Conservation (phyloP, 176 grass and related monocot genomes). For the Stipa capillata region DNA sequence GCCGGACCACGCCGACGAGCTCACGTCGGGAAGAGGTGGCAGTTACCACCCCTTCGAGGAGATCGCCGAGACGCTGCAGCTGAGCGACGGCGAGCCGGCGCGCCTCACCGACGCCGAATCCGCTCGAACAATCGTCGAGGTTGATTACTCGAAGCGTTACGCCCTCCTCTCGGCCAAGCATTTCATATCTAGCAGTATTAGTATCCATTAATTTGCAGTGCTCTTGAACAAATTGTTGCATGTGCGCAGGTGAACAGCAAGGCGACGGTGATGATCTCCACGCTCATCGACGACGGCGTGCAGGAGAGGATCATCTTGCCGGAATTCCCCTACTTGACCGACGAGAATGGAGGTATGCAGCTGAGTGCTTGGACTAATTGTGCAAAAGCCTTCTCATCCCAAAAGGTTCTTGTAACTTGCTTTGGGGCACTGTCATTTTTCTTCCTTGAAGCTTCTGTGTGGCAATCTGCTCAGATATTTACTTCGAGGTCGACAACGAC, state of each 20-base stretch:
- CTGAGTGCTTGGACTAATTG: background rate
- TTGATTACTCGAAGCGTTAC: background rate
- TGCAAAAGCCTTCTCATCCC: background rate
- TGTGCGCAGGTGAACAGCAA: conserved; percentile 70
- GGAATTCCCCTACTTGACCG: conserved; percentile 78
- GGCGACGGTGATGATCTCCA: conserved; percentile 63
- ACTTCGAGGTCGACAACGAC: conserved; percentile 82
- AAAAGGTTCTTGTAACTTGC: conserved; percentile 7
- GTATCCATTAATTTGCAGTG: background rate
- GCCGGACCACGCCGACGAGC: conserved; percentile 36
- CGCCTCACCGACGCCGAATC: conserved; percentile 63
- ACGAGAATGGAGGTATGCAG: conserved; percentile 77
- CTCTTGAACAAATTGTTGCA: background rate
- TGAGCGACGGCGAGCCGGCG: conserved; percentile 23
- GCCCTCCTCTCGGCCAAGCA: background rate
- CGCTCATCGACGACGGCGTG: conserved; percentile 39
- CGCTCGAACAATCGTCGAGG: conserved; percentile 81
- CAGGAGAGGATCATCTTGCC: conserved; percentile 57
- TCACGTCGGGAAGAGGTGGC: background rate
- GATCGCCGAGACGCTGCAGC: conserved; percentile 26
- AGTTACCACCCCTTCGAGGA: conserved; percentile 78
- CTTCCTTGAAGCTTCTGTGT: conserved; percentile 22
- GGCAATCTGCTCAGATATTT: conserved; percentile 76
- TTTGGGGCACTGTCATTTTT: conserved; percentile 11
- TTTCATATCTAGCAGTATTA: no score